These are phyloP conservation scores for Aspergillus sp. DNA, from an alignment of 2,329 filamentous ascomycete genomes.

Conservation along the genomic window DNA sequence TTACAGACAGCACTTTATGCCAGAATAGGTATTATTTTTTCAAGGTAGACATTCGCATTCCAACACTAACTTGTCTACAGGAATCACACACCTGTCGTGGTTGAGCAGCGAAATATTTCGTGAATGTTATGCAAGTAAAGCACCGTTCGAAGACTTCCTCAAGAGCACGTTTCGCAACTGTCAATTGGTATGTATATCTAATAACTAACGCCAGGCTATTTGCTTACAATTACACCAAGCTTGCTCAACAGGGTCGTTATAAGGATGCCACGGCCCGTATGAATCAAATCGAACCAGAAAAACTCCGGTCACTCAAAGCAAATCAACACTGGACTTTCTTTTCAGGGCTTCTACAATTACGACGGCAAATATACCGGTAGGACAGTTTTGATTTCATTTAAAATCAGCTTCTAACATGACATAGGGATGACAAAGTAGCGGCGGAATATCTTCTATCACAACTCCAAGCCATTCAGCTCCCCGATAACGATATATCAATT, in stretches of 20 bases:
- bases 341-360: slow-evolving; percentile 38
- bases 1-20: slow-evolving; percentile 71
- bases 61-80: slow-evolving; percentile 29
- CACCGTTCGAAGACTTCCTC: slow-evolving; percentile 71
- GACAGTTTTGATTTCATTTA: slow-evolving; percentile 1
- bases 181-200: slow-evolving; percentile 44
- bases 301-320: slow-evolving; percentile 68
- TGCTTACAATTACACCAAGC: slow-evolving; percentile 21
- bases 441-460: slow-evolving; percentile 55
- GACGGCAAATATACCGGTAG: slow-evolving; percentile 39
- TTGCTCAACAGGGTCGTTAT: slow-evolving; percentile 65
- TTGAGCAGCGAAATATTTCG: slow-evolving; percentile 69
- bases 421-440: slow-evolving; percentile 52
- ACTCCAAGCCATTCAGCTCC: slow-evolving; percentile 48
- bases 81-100: slow-evolving; percentile 50
- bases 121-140: slow-evolving; percentile 61
- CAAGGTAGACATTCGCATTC: neutral
- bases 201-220: neutral
- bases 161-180: slow-evolving; percentile 69
- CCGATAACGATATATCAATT: slow-evolving; percentile 57
- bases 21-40: slow-evolving; percentile 56
- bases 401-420: slow-evolving; percentile 10
- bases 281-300: slow-evolving; percentile 55
- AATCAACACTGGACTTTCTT: slow-evolving; percentile 54
- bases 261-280: slow-evolving; percentile 61